Percentiles rank a stretch among this genome's conserved stretches.
These are phyloP conservation scores for Hypoxylon perforatum DNA, from an alignment of 495 filamentous ascomycete genomes.

Conservation along the genomic window DNA sequence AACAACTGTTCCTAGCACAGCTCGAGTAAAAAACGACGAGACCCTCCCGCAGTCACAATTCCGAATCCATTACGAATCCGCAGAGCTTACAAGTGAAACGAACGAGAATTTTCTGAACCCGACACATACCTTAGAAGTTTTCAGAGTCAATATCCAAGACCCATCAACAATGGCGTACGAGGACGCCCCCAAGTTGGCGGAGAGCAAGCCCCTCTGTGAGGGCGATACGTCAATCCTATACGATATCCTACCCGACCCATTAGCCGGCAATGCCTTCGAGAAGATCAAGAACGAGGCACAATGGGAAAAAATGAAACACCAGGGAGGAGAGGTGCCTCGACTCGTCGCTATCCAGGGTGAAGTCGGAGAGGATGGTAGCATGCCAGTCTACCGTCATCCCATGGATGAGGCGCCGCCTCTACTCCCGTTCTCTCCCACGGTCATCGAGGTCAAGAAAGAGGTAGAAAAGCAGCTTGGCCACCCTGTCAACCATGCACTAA, in stretches of 20 bases:
- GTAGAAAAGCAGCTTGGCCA: slow-evolving; percentile 80
- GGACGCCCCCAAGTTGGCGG: slow-evolving; percentile 12
- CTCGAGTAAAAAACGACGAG: slow-evolving; percentile 24
- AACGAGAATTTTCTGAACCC: slow-evolving; percentile 3
- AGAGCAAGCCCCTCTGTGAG: slow-evolving; percentile 63
- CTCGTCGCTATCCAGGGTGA: slow-evolving; percentile 92
- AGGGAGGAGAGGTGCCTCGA: slow-evolving; percentile 90
- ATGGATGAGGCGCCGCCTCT: slow-evolving; percentile 88
- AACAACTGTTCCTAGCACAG: slow-evolving; percentile 1
- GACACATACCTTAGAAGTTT: neutral
- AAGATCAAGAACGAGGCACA: slow-evolving; percentile 77
- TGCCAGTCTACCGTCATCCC: slow-evolving; percentile 94
- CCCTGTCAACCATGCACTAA: slow-evolving; percentile 89
- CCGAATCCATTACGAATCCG: slow-evolving; percentile 4
- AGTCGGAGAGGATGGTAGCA: slow-evolving; percentile 74
- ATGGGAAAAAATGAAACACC: slow-evolving; percentile 94
- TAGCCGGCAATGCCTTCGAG: slow-evolving; percentile 73
- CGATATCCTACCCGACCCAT: slow-evolving; percentile 66
- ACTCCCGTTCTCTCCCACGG: slow-evolving; percentile 75
- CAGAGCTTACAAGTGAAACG: slow-evolving; percentile 20
- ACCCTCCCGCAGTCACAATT: no score
- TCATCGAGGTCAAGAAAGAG: slow-evolving; percentile 71
- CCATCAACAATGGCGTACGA: slow-evolving; percentile 14
- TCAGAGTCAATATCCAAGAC: slow-evolving; percentile 6
- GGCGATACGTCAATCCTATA: slow-evolving; percentile 83